Conservation (phyloP, 176 grass and related monocot species). For the Aegilops longissima region DNA sequence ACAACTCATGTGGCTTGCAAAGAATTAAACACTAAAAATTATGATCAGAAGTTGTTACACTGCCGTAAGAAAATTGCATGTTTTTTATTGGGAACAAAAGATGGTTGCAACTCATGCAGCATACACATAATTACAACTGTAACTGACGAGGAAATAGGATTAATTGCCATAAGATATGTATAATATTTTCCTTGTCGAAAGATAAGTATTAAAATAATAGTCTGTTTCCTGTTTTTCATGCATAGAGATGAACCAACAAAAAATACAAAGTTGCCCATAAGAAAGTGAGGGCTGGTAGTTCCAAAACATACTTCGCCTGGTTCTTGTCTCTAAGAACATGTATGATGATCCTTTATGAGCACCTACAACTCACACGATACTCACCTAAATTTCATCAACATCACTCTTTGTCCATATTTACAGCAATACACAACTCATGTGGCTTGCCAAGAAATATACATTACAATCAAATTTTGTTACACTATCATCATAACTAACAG, state of each 20-base stretch:
- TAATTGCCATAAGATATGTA: not conserved
- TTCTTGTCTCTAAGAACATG: not conserved
- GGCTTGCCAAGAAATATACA: conserved; percentile 12
- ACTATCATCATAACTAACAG: not conserved
- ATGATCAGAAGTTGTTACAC: not conserved
- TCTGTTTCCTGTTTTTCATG: not conserved
- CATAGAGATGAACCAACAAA: not conserved
- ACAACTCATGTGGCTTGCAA: not conserved
- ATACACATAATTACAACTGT: not conserved
- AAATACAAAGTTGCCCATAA: not conserved
- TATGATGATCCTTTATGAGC: conserved; percentile 10
- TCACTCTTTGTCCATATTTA: conserved; percentile 4
- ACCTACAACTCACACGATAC: not conserved
- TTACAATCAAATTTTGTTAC: not conserved
- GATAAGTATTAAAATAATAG: not conserved
- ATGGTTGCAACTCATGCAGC: not conserved
- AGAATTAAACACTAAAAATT: not conserved
- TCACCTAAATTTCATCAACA: conserved; percentile 17
- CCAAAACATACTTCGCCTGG: not conserved
- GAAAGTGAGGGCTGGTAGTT: not conserved
- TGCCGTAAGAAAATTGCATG: not conserved
- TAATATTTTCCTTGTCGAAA: not conserved
- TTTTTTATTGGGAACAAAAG: not conserved
- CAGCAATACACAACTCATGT: conserved; percentile 5
- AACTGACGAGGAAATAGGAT: not conserved